phyloP scores from a whole-genome alignment of 2,329 filamentous ascomycete species.

The Corynespora cassiicola region DNA sequence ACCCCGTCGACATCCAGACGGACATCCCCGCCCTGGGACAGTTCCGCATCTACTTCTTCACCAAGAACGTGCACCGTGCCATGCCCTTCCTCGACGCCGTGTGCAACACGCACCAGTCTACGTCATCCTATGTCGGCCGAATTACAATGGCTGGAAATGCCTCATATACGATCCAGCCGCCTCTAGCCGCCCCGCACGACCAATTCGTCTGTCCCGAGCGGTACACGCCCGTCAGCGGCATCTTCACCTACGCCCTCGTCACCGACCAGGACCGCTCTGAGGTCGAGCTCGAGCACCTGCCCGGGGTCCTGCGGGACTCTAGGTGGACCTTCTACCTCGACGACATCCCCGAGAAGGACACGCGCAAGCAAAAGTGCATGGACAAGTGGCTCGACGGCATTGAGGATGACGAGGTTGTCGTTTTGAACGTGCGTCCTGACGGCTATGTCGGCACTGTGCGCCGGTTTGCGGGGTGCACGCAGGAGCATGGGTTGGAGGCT shows the following conservation, averaged over 20 bases:
- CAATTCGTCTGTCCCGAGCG: constrained; percentile 71
- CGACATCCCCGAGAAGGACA: constrained; percentile 63
- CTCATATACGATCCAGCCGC: constrained; percentile 68
- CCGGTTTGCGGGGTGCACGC: constrained; percentile 41
- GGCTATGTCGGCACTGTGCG: constrained; percentile 74
- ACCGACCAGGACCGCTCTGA: constrained; percentile 69
- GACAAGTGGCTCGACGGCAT: constrained; percentile 73
- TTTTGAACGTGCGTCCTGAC: constrained; percentile 74
- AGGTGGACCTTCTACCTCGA: constrained; percentile 78
- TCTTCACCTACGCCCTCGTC: constrained; percentile 71
- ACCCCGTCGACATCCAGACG: constrained; percentile 77
- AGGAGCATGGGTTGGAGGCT: constrained; percentile 41
- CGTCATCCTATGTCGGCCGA: constrained; percentile 64
- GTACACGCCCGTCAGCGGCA: constrained; percentile 71
- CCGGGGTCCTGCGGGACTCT: constrained; percentile 66
- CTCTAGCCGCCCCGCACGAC: constrained; percentile 65
- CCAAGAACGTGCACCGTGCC: constrained; percentile 64
- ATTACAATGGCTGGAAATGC: constrained; percentile 64
- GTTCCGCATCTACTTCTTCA: constrained; percentile 77
- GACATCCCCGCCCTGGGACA: constrained; percentile 80
- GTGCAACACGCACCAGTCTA: constrained; percentile 60
- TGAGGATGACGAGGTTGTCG: constrained; percentile 62
- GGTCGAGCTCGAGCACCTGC: constrained; percentile 71
- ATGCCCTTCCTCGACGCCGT: constrained; percentile 66
- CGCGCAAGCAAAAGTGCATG: constrained; percentile 61